Evolutionary conservation across 2,329 filamentous ascomycete genomes (phyloP).

Genomic region (Apiospora sp.): DNA sequence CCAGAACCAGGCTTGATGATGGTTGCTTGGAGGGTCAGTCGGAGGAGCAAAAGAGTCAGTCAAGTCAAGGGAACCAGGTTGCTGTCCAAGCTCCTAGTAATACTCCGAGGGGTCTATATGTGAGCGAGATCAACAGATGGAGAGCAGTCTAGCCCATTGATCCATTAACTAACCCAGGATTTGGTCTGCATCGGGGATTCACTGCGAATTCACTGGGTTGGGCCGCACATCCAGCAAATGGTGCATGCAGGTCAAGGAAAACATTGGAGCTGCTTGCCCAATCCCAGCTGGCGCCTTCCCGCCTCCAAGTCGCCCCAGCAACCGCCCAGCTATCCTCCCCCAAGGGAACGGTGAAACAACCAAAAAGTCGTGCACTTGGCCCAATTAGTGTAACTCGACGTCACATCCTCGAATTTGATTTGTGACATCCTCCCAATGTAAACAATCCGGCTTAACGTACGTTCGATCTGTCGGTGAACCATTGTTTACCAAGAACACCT

Average conservation of each 20-base stretch:
- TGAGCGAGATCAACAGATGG: slow-evolving; percentile 3
- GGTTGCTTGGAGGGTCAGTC: slow-evolving; percentile 12
- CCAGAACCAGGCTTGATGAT: slow-evolving; percentile 9
- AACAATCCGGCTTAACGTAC: slow-evolving; percentile 2
- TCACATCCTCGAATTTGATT: background rate
- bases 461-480: slow-evolving; percentile 17
- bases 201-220: background rate
- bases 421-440: background rate
- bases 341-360: slow-evolving; percentile 1
- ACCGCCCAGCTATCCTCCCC: background rate
- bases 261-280: slow-evolving; percentile 3
- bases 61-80: slow-evolving; percentile 16
- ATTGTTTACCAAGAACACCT: background rate
- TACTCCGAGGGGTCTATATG: slow-evolving; percentile 16
- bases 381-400: background rate
- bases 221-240: slow-evolving; percentile 9
- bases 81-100: slow-evolving; percentile 17
- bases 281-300: slow-evolving; percentile 12
- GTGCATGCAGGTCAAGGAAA: slow-evolving; percentile 16
- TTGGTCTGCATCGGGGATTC: background rate
- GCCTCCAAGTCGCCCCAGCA: background rate
- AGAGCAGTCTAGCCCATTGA: background rate
- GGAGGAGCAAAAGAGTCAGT: slow-evolving; percentile 1
- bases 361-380: background rate
- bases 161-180: background rate